Base-by-base conservation (phyloP, 768 basidiomycete genomes). In the Cystobasidium ongulense region DNA sequence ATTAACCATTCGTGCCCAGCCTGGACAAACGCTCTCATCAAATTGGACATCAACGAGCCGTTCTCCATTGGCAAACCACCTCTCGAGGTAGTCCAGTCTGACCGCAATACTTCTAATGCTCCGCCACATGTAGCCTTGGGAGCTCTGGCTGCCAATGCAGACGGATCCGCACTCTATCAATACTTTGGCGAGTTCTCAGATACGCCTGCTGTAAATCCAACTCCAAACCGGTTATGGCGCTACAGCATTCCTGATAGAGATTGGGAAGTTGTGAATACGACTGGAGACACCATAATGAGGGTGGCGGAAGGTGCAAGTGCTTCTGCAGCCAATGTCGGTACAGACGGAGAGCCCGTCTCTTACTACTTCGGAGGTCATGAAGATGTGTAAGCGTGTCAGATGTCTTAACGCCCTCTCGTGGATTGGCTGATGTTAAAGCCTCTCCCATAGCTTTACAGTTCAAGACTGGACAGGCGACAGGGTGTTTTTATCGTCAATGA, bases 91-190 rank as follows among this genome's bases (percentile, higher is more conserved):
- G 53, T 71, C 10, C 35, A 57, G 52, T 33, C 68, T 7, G 46
- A 54, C 29, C 23, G 54, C 11, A 59, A 59, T 36, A 23, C 25
- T 36, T 29, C 52, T 11, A 17, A 31, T 29, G 27, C 53, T 23
- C 68, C 68, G 33, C 68, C 68, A 15, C 52, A 54, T 36, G 68
- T 71, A n/a, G 68, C 68, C 18, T 29, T 71, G 7, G 68, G 68
- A 15, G 25, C 29, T 27, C 38, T 71, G 25, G 52, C 23, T 8
- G 27, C 68, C 7, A 61, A 54, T 31, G 39, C n/a, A 29, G 68
- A 71, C 38, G 68, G 68, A 5, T 29, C 68, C 10, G 8, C 33
- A 7, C 53, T 71, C 13, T 71, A 57, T 39, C 68, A 71, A 59
- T 57, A 33, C 25, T 36, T 31, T n/a, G 68, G 68, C 10, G 21